Evolutionary conservation across 179 eudicot species (phyloP).

Genomic region (Beta lomatogona): DNA sequence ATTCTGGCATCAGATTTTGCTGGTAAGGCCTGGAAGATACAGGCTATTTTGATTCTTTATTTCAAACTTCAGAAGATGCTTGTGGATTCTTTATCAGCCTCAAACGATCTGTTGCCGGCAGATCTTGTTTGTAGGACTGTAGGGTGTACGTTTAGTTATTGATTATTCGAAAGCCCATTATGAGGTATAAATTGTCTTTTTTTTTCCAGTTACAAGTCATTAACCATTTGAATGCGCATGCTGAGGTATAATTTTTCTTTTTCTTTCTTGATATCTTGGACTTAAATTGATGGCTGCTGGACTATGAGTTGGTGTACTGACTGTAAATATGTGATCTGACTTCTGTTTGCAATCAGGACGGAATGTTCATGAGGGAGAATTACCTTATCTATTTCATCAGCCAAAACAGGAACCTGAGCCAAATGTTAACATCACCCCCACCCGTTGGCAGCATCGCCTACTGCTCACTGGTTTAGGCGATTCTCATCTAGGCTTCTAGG

Average conservation of each 20-base stretch:
- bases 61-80: too few relatives aligned
- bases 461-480: conserved; percentile 52
- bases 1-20: too few relatives aligned
- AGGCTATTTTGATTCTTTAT: too few relatives aligned
- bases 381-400: conserved; percentile 62
- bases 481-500: conserved; percentile 43
- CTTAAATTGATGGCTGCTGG: neutral
- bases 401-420: conserved; percentile 35
- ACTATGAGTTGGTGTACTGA: neutral
- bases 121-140: too few relatives aligned
- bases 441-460: conserved; percentile 48
- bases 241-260: neutral
- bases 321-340: neutral
- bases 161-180: conserved; percentile 51
- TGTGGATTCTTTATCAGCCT: too few relatives aligned
- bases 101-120: too few relatives aligned
- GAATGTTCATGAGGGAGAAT: conserved; percentile 68
- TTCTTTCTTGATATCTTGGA: neutral
- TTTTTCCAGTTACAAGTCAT: too few relatives aligned
- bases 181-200: conserved; percentile 45
- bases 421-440: conserved; percentile 22
- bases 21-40: too few relatives aligned
- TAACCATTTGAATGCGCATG: too few relatives aligned
- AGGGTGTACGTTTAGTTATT: conserved; percentile 17
- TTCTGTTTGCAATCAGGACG: conserved; percentile 43